Conservation (phyloP, 768 basidiomycete species). For the Pholiota microspora region DNA sequence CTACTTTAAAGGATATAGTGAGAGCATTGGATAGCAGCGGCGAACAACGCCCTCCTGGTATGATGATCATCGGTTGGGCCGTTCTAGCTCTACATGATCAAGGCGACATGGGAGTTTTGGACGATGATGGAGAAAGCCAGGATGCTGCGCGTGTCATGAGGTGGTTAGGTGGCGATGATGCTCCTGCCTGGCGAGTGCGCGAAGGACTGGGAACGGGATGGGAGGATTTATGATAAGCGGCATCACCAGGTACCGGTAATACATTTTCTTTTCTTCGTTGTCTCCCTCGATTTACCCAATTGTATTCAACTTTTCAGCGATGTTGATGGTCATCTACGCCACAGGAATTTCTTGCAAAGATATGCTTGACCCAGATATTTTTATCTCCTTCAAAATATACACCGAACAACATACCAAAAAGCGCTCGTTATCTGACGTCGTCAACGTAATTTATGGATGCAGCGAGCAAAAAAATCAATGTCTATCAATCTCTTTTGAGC, state of each 20-base stretch:
- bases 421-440: background rate
- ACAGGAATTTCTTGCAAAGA: background rate
- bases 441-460: background rate
- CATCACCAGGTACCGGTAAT: slow-evolving; percentile 14
- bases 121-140: slow-evolving; percentile 40
- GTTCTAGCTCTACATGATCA: slow-evolving; percentile 69
- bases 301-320: background rate
- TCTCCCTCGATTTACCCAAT: background rate
- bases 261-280: slow-evolving; percentile 1
- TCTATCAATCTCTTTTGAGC: background rate
- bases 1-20: slow-evolving; percentile 72
- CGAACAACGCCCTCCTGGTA: slow-evolving; percentile 91
- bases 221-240: slow-evolving; percentile 21
- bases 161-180: slow-evolving; percentile 59
- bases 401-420: background rate
- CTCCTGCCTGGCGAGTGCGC: slow-evolving; percentile 54
- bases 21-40: slow-evolving; percentile 70
- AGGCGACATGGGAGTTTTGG: slow-evolving; percentile 73
- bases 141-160: slow-evolving; percentile 46
- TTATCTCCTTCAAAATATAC: background rate
- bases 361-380: background rate
- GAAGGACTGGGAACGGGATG: slow-evolving; percentile 59
- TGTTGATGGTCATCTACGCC: background rate
- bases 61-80: slow-evolving; percentile 95
- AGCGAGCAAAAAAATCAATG: background rate